These are phyloP conservation scores for Rutstroemia sp. DNA, from an alignment of 2,329 filamentous ascomycete species.

Conservation along the genomic window DNA sequence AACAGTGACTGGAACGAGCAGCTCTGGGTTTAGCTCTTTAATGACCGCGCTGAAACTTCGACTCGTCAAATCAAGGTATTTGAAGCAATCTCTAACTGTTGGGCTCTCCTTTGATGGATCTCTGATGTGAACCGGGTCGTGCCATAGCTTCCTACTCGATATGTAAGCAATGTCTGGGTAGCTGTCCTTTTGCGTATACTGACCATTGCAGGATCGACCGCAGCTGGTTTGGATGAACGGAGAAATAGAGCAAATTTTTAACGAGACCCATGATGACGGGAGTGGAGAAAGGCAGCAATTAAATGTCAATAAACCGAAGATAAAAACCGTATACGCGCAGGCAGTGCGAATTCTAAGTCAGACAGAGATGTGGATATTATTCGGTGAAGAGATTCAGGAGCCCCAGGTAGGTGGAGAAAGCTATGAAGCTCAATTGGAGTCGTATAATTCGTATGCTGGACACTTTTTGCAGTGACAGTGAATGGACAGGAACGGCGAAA, in stretches of 20 bases:
- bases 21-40: constrained; percentile 88
- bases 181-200: background rate
- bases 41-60: constrained; percentile 92
- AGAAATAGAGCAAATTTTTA: constrained; percentile 57
- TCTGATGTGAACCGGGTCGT: constrained; percentile 84
- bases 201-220: constrained; percentile 80
- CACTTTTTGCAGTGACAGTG: too few relatives aligned
- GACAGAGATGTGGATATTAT: background rate
- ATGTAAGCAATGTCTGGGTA: constrained; percentile 10
- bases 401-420: too few relatives aligned
- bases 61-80: constrained; percentile 79
- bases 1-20: constrained; percentile 78
- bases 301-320: background rate
- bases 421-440: too few relatives aligned
- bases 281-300: background rate
- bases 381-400: too few relatives aligned
- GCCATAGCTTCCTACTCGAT: constrained; percentile 78
- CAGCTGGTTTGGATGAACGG: constrained; percentile 69
- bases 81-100: constrained; percentile 75
- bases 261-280: constrained; percentile 44
- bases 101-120: constrained; percentile 67
- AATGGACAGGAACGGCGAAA: too few relatives aligned
- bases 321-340: background rate
- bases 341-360: background rate
- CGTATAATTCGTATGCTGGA: too few relatives aligned